Conservation (phyloP, 495 filamentous ascomycete species). For the Tuber microsphaerosporum region DNA sequence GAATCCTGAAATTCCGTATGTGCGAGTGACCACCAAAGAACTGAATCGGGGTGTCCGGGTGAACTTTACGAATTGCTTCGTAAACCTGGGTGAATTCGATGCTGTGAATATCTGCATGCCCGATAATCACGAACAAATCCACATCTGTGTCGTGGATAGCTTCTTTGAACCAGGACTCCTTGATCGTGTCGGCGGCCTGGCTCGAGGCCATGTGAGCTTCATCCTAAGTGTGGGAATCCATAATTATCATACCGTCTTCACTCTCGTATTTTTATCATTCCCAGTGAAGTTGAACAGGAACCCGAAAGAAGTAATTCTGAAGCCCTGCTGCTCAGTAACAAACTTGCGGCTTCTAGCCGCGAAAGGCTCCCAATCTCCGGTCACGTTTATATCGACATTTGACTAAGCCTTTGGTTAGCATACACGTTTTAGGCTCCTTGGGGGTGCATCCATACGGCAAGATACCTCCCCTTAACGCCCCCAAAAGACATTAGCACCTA, state of each 20-base stretch:
- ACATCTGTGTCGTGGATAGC: constrained; percentile 71
- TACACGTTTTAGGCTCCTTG: background rate
- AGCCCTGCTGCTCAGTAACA: constrained; percentile 75
- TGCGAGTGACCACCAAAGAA: constrained; percentile 93
- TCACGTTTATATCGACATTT: constrained; percentile 81
- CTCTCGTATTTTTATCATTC: constrained; percentile 80
- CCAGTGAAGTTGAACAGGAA: constrained; percentile 90
- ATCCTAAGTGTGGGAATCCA: background rate
- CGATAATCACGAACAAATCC: constrained; percentile 80
- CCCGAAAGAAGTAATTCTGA: constrained; percentile 79
- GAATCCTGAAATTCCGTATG: constrained; percentile 75
- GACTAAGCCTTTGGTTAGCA: constrained; percentile 62
- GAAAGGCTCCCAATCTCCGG: constrained; percentile 63
- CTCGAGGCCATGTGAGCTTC: constrained; percentile 10
- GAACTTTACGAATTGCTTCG: constrained; percentile 65
- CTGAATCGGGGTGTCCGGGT: constrained; percentile 76
- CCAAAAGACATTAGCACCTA: background rate
- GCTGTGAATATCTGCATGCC: constrained; percentile 73
- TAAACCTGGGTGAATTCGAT: constrained; percentile 70
- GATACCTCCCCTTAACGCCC: constrained; percentile 20
- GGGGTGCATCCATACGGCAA: constrained; percentile 14
- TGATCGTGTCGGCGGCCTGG: constrained; percentile 63
- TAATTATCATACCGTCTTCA: constrained; percentile 49
- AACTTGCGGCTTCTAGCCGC: constrained; percentile 80
- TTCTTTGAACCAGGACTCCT: constrained; percentile 81